Conservation (phyloP, 345 rosid species). For the Kernera saxatilis region DNA sequence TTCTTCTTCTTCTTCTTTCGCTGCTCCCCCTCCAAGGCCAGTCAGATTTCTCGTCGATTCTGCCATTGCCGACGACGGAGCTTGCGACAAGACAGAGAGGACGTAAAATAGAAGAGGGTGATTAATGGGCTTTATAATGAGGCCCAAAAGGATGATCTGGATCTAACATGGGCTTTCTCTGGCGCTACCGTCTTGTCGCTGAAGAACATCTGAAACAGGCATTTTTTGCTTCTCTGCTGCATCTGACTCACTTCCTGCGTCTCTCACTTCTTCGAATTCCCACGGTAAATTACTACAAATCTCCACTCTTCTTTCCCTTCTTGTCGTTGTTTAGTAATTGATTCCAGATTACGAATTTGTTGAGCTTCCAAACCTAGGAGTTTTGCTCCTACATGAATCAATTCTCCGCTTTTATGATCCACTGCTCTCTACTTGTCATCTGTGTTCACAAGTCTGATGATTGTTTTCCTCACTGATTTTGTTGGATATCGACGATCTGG, state of each 20-base stretch:
- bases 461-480: background rate
- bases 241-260: background rate
- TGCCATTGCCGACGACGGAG: slow-evolving; percentile 26
- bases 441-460: too few species aligned
- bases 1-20: slow-evolving; percentile 32
- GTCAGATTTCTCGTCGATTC: slow-evolving; percentile 25
- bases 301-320: background rate
- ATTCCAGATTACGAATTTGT: background rate
- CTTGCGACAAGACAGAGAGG: background rate
- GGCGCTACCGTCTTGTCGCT: background rate
- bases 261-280: background rate
- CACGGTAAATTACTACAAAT: background rate
- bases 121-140: background rate
- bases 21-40: slow-evolving; percentile 18
- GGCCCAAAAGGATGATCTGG: background rate
- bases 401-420: background rate
- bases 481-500: background rate
- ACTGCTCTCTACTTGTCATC: background rate
- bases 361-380: background rate
- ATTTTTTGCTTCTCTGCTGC: background rate
- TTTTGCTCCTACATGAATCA: background rate
- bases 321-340: background rate
- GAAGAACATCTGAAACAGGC: background rate
- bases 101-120: background rate
- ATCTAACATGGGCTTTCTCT: slow-evolving; percentile 1